These are phyloP conservation scores for Nicotiana noctiflora DNA, from an alignment of 257 asterid genomes.

Conservation along the genomic window DNA sequence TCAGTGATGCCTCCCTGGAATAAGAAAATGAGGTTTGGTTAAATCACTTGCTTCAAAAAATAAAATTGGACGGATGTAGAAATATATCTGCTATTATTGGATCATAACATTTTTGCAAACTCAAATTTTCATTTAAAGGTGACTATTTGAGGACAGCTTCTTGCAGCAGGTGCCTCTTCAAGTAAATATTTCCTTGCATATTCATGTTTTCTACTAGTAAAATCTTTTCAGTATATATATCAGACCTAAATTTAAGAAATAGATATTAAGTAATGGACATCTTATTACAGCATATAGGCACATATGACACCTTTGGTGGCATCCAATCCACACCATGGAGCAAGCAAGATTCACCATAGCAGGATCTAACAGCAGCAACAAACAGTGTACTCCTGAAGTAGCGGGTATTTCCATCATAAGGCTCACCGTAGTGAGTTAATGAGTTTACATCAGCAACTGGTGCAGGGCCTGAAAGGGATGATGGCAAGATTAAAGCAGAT, in stretches of 20 bases:
- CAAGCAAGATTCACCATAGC: conserved; percentile 92
- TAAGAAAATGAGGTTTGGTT: not conserved
- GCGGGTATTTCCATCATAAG: conserved; percentile 95
- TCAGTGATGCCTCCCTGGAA: conserved; percentile 95
- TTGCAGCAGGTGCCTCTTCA: conserved; percentile 1
- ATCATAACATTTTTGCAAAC: not conserved
- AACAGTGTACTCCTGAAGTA: conserved; percentile 87
- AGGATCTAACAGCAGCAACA: conserved; percentile 98
- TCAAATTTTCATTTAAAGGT: not conserved
- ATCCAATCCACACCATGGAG: conserved; percentile 98
- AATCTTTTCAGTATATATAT: not conserved
- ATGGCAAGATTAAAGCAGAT: conserved; percentile 4
- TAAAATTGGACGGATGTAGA: not conserved
- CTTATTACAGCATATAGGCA: not conserved
- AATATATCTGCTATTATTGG: not conserved
- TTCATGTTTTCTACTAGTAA: not conserved
- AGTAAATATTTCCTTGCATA: not conserved
- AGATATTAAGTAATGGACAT: not conserved
- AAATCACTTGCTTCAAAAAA: not conserved
- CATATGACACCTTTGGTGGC: conserved; percentile 80
- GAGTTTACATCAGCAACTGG: conserved; percentile 87
- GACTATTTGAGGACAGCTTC: not conserved
- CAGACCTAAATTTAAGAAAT: not conserved
- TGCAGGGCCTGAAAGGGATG: conserved; percentile 42
- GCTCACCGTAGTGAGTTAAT: conserved; percentile 93